phyloP scores from a whole-genome alignment of 2,329 filamentous ascomycete species.

The Xylariaceae sp. region DNA sequence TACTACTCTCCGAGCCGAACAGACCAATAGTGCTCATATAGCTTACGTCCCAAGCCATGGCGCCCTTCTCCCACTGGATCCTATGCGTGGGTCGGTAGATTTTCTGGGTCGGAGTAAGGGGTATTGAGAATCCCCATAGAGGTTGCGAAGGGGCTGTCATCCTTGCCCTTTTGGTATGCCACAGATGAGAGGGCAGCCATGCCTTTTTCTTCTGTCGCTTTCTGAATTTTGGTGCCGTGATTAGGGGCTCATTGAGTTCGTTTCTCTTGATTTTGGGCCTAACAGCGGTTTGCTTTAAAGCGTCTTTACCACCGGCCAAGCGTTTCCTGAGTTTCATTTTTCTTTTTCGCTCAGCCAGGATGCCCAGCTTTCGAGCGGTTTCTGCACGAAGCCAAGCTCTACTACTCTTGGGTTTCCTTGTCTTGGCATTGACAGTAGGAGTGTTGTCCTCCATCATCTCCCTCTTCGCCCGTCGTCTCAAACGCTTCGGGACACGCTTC shows the following conservation, averaged over 20 bases:
- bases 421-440: conserved; percentile 65
- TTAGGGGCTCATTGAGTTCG: conserved; percentile 59
- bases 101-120: conserved; percentile 83
- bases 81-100: conserved; percentile 84
- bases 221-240: conserved; percentile 60
- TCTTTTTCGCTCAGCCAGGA: conserved; percentile 52
- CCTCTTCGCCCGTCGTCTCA: conserved; percentile 63
- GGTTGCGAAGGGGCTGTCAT: conserved; percentile 78
- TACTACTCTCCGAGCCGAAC: conserved; percentile 59
- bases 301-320: conserved; percentile 26
- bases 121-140: conserved; percentile 87
- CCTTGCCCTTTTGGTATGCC: conserved; percentile 85
- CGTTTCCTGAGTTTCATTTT: conserved; percentile 32
- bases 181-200: conserved; percentile 92
- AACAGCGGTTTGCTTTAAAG: conserved; percentile 37
- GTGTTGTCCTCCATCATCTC: conserved; percentile 92
- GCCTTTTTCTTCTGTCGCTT: conserved; percentile 86
- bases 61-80: conserved; percentile 68
- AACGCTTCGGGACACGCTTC: conserved; percentile 76
- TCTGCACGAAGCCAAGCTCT: conserved; percentile 64
- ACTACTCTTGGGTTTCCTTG: conserved; percentile 57
- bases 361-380: conserved; percentile 66
- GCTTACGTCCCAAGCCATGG: conserved; percentile 87
- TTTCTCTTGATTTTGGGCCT: conserved; percentile 68
- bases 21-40: conserved; percentile 86